Evolutionary conservation across 495 filamentous ascomycete genomes (phyloP).

Genomic region (Schizothecium vesticola): DNA sequence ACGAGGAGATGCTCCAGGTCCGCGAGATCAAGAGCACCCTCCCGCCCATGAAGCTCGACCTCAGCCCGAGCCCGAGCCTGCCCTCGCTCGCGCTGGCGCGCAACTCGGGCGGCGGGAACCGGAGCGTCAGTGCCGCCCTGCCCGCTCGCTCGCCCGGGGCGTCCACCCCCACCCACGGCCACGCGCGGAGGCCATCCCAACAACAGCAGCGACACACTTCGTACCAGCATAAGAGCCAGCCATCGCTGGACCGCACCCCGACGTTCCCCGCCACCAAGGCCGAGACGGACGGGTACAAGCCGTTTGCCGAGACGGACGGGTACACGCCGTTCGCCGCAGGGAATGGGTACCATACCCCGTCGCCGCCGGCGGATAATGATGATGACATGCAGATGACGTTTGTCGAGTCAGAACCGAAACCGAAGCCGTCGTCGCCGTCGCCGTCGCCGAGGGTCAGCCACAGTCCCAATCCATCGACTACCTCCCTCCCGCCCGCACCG

Average conservation of each 20-base stretch:
- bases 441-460: slow-evolving; percentile 22
- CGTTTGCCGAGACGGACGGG: not conserved
- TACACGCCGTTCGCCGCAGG: not conserved
- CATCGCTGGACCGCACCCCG: slow-evolving; percentile 18
- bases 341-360: not conserved
- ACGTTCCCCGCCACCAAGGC: slow-evolving; percentile 15
- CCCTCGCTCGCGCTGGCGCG: slow-evolving; percentile 22
- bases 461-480: slow-evolving; percentile 6
- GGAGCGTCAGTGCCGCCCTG: slow-evolving; percentile 36
- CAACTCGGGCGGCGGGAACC: slow-evolving; percentile 41
- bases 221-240: slow-evolving; percentile 1
- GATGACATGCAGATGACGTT: slow-evolving; percentile 66
- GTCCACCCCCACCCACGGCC: not conserved
- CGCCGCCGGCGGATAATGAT: slow-evolving; percentile 14
- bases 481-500: not conserved
- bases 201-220: slow-evolving; percentile 11
- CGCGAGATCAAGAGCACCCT: slow-evolving; percentile 82
- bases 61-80: slow-evolving; percentile 34
- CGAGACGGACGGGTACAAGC: not conserved
- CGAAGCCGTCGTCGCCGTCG: slow-evolving; percentile 38
- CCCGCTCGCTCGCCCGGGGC: not conserved
- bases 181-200: not conserved
- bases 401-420: slow-evolving; percentile 39
- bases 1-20: slow-evolving; percentile 54
- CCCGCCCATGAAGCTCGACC: slow-evolving; percentile 78